Evolutionary conservation across 257 asterid genomes (phyloP).

Genomic region (Lycium ferocissimum): DNA sequence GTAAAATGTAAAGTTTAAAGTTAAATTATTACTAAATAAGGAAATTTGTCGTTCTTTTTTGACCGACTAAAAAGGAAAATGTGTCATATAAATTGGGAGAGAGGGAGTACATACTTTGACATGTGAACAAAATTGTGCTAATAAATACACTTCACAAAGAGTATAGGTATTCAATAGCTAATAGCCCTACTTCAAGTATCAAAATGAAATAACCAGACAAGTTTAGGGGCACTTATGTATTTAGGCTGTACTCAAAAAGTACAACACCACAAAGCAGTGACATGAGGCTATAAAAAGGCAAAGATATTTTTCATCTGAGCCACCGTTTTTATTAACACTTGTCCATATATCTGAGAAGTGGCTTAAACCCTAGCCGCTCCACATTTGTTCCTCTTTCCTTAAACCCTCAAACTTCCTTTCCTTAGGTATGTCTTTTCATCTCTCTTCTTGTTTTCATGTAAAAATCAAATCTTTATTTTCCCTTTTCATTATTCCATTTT

Average conservation of each 20-base stretch:
- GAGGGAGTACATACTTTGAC: no score
- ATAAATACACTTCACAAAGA: no score
- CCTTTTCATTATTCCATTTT: neutral
- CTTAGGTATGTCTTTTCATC: neutral
- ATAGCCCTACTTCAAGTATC: no score
- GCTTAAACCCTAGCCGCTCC: conserved; percentile 32
- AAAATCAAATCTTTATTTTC: neutral
- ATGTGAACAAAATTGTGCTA: no score
- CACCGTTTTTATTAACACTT: neutral
- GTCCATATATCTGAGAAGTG: neutral
- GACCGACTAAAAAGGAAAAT: no score
- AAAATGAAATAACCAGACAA: no score
- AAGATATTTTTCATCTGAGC: neutral
- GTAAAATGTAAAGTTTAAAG: no score
- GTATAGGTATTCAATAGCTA: no score
- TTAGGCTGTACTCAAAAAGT: neutral
- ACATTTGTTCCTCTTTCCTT: neutral
- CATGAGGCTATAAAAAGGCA: neutral
- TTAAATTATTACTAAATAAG: no score
- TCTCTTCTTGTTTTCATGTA: neutral
- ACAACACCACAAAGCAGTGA: neutral
- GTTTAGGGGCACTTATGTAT: no score
- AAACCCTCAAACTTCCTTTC: neutral
- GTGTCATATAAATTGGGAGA: no score
- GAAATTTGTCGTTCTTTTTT: no score